Evolutionary conservation across 345 rosid genomes (phyloP), one percentile per base, ranked within the genome.

Genomic region (Dovyalis caffra): DNA sequence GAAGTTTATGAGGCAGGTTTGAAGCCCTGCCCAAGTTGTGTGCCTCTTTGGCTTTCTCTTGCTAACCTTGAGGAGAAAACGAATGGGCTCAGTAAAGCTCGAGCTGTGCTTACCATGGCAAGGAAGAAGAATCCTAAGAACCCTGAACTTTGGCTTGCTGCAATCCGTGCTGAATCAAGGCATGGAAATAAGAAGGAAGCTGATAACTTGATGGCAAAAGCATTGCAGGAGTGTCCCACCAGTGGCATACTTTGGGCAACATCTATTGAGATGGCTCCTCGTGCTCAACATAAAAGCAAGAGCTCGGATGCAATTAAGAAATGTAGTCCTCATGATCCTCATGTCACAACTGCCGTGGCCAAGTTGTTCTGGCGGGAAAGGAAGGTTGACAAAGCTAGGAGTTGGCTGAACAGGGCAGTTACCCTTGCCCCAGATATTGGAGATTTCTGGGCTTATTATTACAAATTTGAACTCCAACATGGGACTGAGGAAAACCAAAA

Each of bases 211-310:
- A 92, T 94, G 97, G 90, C 98, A 8, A 94, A 92, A 89, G 98
- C 95, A 53, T 82, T 94, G 78, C 98, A 92, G 82, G 98, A 84
- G 86, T 94, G 98, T 76, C 97, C 97, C 16, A 87, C 35, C 62
- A 94, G 97, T 82, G 98, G 97, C 69, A 90, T 90, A 64, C 75
- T 94, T 63, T 94, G 97, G 98, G 98, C 98, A 67, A 88, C 90
- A 2, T 86, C 93, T 0, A 88, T 94, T 43, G 91, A 92, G 84
- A 92, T 92, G 97, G 92, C 79, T 62, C 91, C 97, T 5, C 91
- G 95, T 29, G 92, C 93, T 31, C 90, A 92, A 35, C 89, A 90
- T 8, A 94, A 78, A 87, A 83, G 86, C 74, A 89, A 84, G 86
- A 86, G 93, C 73, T 8, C 78, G 72, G 98, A 94, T 86, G 98